phyloP scores from a whole-genome alignment of 306 rosid species.

The Boehmeria nivea region DNA sequence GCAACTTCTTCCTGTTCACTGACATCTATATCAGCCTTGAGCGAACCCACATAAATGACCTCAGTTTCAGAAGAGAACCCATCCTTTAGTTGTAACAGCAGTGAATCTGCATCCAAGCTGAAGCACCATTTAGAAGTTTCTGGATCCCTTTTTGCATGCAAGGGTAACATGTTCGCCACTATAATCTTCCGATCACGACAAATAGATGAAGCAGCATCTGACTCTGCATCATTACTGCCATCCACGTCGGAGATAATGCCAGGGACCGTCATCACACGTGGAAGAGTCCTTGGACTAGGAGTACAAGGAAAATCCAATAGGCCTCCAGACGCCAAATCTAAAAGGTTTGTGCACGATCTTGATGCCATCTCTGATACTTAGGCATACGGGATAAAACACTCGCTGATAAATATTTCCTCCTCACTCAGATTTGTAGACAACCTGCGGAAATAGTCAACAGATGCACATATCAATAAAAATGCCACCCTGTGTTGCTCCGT shows the following conservation, averaged over 20 bases:
- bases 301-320: constrained; percentile 55
- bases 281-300: constrained; percentile 55
- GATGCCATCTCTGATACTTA: constrained; percentile 45
- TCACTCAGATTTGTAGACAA: neutral
- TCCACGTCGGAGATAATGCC: constrained; percentile 70
- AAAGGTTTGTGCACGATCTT: constrained; percentile 49
- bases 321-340: constrained; percentile 53
- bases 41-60: constrained; percentile 78
- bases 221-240: constrained; percentile 49
- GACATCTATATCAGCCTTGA: constrained; percentile 60
- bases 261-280: constrained; percentile 66
- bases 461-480: too few species aligned
- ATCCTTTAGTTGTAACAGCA: constrained; percentile 59
- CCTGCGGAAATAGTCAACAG: constrained; percentile 5
- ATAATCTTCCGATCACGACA: constrained; percentile 64
- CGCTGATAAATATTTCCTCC: constrained; percentile 2
- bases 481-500: too few species aligned
- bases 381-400: constrained; percentile 19
- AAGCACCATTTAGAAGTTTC: constrained; percentile 67
- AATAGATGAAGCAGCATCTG: constrained; percentile 56
- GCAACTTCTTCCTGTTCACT: constrained; percentile 77
- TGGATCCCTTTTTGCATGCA: constrained; percentile 63
- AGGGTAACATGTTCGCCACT: constrained; percentile 75
- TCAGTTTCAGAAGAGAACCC: constrained; percentile 64
- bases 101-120: constrained; percentile 69